A percentile compares a stretch with the other conserved stretches of the same genome.
Conservation (phyloP, 371 early-diverging fungal genomes). For the Capniomyces stellatus region DNA sequence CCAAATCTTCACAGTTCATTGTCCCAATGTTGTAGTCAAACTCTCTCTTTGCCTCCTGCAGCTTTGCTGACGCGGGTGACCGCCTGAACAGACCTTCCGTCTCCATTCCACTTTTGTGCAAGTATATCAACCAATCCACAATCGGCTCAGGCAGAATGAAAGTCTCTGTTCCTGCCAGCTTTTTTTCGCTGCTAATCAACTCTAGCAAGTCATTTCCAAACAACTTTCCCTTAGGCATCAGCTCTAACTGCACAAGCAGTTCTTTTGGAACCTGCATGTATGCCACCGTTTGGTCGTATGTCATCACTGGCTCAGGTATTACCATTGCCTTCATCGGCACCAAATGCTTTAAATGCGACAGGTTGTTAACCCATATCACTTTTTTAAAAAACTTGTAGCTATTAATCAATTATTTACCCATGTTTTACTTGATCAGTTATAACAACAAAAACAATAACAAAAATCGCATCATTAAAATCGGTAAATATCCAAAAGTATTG, state of each 20-base stretch:
- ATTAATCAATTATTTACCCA: background rate
- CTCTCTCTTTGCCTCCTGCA: conserved; percentile 40
- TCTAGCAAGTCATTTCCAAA: background rate
- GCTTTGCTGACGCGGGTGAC: conserved; percentile 44
- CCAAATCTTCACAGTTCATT: conserved; percentile 10
- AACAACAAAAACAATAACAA: background rate
- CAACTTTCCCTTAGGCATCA: background rate
- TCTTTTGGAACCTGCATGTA: background rate
- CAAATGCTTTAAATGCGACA: conserved; percentile 35
- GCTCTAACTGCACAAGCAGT: background rate
- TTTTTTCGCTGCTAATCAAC: background rate
- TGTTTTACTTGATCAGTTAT: background rate
- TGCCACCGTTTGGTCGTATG: conserved; percentile 25
- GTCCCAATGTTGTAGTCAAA: conserved; percentile 19
- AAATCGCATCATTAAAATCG: no score
- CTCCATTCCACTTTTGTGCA: conserved; percentile 36
- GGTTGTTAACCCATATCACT: conserved; percentile 44
- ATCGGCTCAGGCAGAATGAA: conserved; percentile 37
- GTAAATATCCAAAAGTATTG: no score
- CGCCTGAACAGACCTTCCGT: conserved; percentile 79
- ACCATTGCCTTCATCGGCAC: conserved; percentile 42
- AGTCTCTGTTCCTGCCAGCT: background rate
- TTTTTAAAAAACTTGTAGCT: conserved; percentile 78
- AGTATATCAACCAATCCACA: conserved; percentile 32
- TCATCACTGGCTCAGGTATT: conserved; percentile 48